Evolutionary conservation across 2,329 filamentous ascomycete species (phyloP).

Genomic region (Emergomyces africanus): DNA sequence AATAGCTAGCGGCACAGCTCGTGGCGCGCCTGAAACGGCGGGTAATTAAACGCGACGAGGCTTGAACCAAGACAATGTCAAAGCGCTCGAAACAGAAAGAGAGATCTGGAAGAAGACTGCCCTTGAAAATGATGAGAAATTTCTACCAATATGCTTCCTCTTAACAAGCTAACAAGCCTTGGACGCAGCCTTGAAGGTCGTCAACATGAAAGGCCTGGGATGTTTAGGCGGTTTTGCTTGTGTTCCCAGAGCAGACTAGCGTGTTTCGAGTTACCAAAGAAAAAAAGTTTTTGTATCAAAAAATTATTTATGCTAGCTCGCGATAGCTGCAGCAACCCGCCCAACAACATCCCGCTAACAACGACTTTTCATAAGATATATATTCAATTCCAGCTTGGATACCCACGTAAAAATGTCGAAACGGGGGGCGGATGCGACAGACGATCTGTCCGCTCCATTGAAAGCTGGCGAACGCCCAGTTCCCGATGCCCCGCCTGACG

Average conservation of each 20-base stretch:
- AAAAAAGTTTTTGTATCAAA: background rate
- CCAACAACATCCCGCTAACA: background rate
- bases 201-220: background rate
- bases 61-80: background rate
- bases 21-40: background rate
- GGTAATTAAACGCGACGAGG: slow-evolving; percentile 1
- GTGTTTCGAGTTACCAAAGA: background rate
- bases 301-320: background rate
- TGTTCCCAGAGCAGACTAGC: slow-evolving; percentile 11
- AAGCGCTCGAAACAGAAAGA: background rate
- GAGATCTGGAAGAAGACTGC: background rate
- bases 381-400: background rate
- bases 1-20: background rate
- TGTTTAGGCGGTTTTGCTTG: background rate
- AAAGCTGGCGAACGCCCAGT: slow-evolving; percentile 50
- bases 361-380: background rate
- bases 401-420: slow-evolving; percentile 43
- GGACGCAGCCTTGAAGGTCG: background rate
- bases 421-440: slow-evolving; percentile 42
- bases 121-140: background rate
- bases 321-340: background rate
- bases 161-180: background rate
- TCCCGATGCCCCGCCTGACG: slow-evolving; percentile 35
- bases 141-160: background rate
- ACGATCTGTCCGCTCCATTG: slow-evolving; percentile 39